A percentile compares a stretch with the other conserved stretches of the same genome.
Evolutionary conservation across 768 basidiomycete genomes (phyloP).

Genomic region (Postia placenta): DNA sequence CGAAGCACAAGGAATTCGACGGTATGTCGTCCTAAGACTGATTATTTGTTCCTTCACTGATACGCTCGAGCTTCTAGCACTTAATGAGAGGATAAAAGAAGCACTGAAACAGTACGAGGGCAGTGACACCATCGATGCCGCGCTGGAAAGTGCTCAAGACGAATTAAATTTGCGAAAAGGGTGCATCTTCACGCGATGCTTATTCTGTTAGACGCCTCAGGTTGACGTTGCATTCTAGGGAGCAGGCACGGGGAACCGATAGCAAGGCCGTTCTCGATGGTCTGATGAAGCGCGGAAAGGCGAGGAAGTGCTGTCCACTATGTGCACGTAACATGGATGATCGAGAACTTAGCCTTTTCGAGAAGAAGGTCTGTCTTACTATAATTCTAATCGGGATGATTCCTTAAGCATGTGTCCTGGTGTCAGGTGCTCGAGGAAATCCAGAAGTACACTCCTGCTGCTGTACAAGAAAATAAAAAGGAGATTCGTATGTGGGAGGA

Average conservation of each 20-base stretch:
- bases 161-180: slow-evolving; percentile 40
- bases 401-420: background rate
- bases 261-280: too few species aligned
- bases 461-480: slow-evolving; percentile 33
- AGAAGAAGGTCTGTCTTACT: slow-evolving; percentile 54
- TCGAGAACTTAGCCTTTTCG: slow-evolving; percentile 51
- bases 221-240: too few species aligned
- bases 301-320: slow-evolving; percentile 63
- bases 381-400: background rate
- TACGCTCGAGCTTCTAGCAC: slow-evolving; percentile 25
- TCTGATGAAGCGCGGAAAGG: slow-evolving; percentile 51
- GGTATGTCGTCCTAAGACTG: too few species aligned
- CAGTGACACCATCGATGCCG: slow-evolving; percentile 37
- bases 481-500: slow-evolving; percentile 57
- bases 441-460: slow-evolving; percentile 45
- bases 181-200: slow-evolving; percentile 26
- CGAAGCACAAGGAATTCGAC: slow-evolving; percentile 57
- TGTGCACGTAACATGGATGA: slow-evolving; percentile 68
- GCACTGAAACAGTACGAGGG: slow-evolving; percentile 7
- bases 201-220: too few species aligned
- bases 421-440: slow-evolving; percentile 62
- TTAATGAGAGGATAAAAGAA: slow-evolving; percentile 37
- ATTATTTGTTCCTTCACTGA: too few species aligned
- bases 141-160: slow-evolving; percentile 37
- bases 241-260: slow-evolving; percentile 40